phyloP scores from a whole-genome alignment of 441 rosid genomes.

The Geranium incanum region DNA sequence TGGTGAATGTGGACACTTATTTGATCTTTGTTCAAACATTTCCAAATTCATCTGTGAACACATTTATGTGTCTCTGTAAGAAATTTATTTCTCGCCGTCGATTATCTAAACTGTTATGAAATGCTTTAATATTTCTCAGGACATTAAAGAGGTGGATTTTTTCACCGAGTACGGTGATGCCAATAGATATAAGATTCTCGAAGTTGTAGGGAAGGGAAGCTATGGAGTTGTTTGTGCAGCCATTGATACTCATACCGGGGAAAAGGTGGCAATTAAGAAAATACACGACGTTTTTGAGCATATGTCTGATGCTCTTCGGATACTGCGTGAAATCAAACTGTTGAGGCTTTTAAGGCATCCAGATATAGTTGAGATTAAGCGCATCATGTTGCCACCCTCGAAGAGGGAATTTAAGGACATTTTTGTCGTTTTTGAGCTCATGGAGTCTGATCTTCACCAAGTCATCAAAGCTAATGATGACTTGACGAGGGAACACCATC shows the following conservation, averaged over 20 bases:
- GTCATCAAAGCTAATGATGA: slow-evolving; percentile 98
- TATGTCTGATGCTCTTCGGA: slow-evolving; percentile 73
- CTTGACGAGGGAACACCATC: slow-evolving; percentile 85
- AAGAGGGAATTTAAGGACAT: slow-evolving; percentile 89
- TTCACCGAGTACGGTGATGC: slow-evolving; percentile 97
- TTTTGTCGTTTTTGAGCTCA: slow-evolving; percentile 92
- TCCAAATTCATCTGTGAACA: not conserved
- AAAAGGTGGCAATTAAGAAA: slow-evolving; percentile 29
- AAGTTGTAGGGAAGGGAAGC: slow-evolving; percentile 95
- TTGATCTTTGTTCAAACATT: not conserved
- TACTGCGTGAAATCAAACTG: slow-evolving; percentile 84
- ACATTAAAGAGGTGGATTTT: slow-evolving; percentile 64
- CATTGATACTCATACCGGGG: slow-evolving; percentile 39
- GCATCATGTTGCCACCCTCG: slow-evolving; percentile 92
- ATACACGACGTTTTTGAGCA: slow-evolving; percentile 48
- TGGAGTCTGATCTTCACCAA: slow-evolving; percentile 99
- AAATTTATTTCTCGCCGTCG: not conserved
- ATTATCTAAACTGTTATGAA: not conserved
- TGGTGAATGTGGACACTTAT: not conserved
- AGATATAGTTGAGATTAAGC: slow-evolving; percentile 88
- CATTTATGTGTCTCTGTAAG: no score
- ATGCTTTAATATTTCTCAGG: slow-evolving; percentile 30
- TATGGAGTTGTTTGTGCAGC: slow-evolving; percentile 98
- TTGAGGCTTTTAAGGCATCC: slow-evolving; percentile 82
- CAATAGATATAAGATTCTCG: slow-evolving; percentile 68